Conservation (phyloP, 2,329 filamentous ascomycete species). For the Aspergillus sp. region DNA sequence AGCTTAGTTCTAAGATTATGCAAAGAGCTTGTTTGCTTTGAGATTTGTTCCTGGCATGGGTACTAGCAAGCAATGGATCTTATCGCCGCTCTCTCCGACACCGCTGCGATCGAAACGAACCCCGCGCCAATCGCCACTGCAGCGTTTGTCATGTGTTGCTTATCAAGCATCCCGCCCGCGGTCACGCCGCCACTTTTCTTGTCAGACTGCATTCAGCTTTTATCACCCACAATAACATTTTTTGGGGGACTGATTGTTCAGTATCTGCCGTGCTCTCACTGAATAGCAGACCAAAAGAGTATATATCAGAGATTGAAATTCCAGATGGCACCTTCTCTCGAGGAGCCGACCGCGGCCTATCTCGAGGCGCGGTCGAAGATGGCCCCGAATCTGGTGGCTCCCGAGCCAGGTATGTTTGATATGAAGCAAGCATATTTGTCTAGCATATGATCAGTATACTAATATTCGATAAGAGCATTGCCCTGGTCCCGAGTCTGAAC, state of each 20-base stretch:
- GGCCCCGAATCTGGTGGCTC: slow-evolving; percentile 83
- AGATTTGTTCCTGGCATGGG: not conserved
- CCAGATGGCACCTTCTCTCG: slow-evolving; percentile 79
- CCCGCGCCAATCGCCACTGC: slow-evolving; percentile 30
- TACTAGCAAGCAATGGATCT: slow-evolving; percentile 3
- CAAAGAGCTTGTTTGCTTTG: not conserved
- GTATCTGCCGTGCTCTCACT: not conserved
- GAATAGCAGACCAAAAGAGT: not conserved
- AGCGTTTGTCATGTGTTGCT: slow-evolving; percentile 34
- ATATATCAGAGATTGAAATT: not conserved
- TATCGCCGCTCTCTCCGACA: slow-evolving; percentile 21
- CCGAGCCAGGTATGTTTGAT: slow-evolving; percentile 68
- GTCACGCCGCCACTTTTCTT: slow-evolving; percentile 27
- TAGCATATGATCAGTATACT: slow-evolving; percentile 1
- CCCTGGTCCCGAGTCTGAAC: slow-evolving; percentile 68
- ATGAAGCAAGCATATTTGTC: not conserved
- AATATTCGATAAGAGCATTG: slow-evolving; percentile 69
- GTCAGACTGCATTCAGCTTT: not conserved
- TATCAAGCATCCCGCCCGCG: slow-evolving; percentile 35
- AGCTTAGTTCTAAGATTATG: not conserved
- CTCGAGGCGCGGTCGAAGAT: slow-evolving; percentile 74
- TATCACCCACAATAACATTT: not conserved
- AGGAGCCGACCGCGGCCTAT: slow-evolving; percentile 71
- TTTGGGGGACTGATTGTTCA: not conserved
- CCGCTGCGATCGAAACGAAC: slow-evolving; percentile 15